Conservation (phyloP, 192 early-diverging fungal species). For the Chytriomyces sp. region DNA sequence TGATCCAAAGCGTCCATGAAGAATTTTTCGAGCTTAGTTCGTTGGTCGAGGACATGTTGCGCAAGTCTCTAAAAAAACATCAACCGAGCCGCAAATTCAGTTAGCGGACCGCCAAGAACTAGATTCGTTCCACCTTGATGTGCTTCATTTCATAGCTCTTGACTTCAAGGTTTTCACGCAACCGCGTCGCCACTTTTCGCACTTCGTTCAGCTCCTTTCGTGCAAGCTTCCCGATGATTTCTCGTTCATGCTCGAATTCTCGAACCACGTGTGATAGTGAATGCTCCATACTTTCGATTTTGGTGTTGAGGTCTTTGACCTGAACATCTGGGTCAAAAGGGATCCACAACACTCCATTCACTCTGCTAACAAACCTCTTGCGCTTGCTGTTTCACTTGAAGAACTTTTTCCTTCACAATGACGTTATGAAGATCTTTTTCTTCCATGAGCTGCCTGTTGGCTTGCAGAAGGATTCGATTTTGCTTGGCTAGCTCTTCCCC, state of each 20-base stretch:
- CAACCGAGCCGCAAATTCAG: conserved; percentile 3
- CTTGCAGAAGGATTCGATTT: conserved; percentile 39
- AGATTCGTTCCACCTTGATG: conserved; percentile 48
- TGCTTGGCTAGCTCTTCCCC: conserved; percentile 55
- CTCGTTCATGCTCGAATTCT: conserved; percentile 63
- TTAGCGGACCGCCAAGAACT: conserved; percentile 6
- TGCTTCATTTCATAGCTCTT: conserved; percentile 61
- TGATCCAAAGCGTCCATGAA: conserved; percentile 65
- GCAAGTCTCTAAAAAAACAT: conserved; percentile 50
- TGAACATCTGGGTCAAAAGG: conserved; percentile 5
- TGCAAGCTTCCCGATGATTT: conserved; percentile 54
- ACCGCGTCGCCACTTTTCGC: conserved; percentile 33
- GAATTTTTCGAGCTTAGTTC: conserved; percentile 62
- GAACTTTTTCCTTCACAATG: conserved; percentile 67
- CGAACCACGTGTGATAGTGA: conserved; percentile 61
- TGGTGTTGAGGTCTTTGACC: conserved; percentile 58
- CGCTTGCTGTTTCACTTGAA: conserved; percentile 55
- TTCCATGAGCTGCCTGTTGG: conserved; percentile 52
- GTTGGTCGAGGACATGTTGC: conserved; percentile 64
- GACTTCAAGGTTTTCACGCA: conserved; percentile 42
- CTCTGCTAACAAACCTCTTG: conserved; percentile 42
- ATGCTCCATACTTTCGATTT: conserved; percentile 62
- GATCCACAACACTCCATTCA: not conserved
- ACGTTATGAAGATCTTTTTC: conserved; percentile 65
- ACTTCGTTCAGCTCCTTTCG: conserved; percentile 58